Evolutionary conservation across 2,329 filamentous ascomycete genomes (phyloP), one percentile per base, ranked within the genome.

Genomic region (Aspergillus alliaceus): DNA sequence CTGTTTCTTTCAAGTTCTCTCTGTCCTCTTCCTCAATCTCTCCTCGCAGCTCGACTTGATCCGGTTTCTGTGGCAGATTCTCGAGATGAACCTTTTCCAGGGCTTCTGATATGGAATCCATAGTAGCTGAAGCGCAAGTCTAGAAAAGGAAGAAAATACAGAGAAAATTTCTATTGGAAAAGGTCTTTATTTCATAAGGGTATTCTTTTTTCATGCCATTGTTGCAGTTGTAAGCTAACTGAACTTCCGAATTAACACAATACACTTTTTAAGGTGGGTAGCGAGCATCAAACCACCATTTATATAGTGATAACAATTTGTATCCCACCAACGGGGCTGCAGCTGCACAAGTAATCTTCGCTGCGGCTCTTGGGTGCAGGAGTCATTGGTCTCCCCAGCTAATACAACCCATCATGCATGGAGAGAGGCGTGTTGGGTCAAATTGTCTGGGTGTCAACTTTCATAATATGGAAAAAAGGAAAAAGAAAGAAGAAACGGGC

Each of bases 401-500:
- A 78, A 75, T 80, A 77, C 85, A 88, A 85, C 85, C 79, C 80
- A 72, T 73, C 78, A 80, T 78, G 78, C 81, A 82, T 78, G 71
- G 27, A 29, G 27, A 60, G 63, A 59, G 60, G 79, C 73, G 72
- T 79, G 79, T 71, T 73, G 77, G 78, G 83, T 83, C 84, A 86
- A 86, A 85, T 85, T 80, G 74, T 76, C 58, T 77, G 75, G 78
- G 81, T 81, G 71, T 79, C 76, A 85, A 85, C 81, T 85, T 86
- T 84, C 76, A 72, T 65, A 69, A 72, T 63, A 74, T 68, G 70
- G 72, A 73, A 73, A 72, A 70, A 73, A 70, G 66, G 65, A 66
- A 62, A 62, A 52, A 53, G 60, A 55, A 60, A 20, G 53, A 59
- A 63, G 62, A 60, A 63, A 63, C 53, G 31, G 56, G 63, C 56